phyloP scores from a whole-genome alignment of 495 filamentous ascomycete genomes.

The Penicillium desertorum region DNA sequence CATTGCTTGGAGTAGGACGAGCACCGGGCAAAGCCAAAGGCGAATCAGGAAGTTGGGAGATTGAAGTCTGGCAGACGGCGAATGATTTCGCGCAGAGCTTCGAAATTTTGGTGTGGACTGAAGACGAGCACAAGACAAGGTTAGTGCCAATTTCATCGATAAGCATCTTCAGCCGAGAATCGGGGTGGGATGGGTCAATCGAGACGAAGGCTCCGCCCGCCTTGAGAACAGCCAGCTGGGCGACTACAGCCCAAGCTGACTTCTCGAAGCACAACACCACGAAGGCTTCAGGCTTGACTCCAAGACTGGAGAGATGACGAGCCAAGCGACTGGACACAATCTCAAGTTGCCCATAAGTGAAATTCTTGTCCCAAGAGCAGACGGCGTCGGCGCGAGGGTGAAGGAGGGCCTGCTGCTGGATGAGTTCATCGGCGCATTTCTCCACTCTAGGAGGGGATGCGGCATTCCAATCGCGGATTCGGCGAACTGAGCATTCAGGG shows the following conservation, averaged over 20 bases:
- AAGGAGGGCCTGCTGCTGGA: constrained; percentile 37
- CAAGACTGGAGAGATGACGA: constrained; percentile 37
- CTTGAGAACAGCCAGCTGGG: constrained; percentile 56
- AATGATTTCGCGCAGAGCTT: constrained; percentile 33
- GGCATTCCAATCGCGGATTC: constrained; percentile 42
- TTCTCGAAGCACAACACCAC: constrained; percentile 60
- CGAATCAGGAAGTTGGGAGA: constrained; percentile 31
- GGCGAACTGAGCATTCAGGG: constrained; percentile 29
- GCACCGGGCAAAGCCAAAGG: constrained; percentile 18
- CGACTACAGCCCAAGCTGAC: constrained; percentile 53
- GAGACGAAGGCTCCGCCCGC: constrained; percentile 60
- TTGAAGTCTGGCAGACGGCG: constrained; percentile 30
- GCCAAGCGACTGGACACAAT: constrained; percentile 37
- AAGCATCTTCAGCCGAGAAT: constrained; percentile 53
- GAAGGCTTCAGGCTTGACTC: constrained; percentile 43
- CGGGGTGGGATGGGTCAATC: constrained; percentile 57
- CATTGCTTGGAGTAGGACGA: constrained; percentile 27
- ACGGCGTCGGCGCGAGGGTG: constrained; percentile 41
- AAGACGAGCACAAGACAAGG: constrained; percentile 41
- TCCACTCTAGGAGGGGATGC: constrained; percentile 31
- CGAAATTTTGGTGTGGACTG: constrained; percentile 32
- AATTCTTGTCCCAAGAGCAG: constrained; percentile 49
- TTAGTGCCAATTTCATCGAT: constrained; percentile 48
- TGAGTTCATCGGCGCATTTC: constrained; percentile 50
- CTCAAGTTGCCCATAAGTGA: constrained; percentile 50